Conservation (phyloP, 805 yeast species). For the Candida pseudoglaebosa region DNA sequence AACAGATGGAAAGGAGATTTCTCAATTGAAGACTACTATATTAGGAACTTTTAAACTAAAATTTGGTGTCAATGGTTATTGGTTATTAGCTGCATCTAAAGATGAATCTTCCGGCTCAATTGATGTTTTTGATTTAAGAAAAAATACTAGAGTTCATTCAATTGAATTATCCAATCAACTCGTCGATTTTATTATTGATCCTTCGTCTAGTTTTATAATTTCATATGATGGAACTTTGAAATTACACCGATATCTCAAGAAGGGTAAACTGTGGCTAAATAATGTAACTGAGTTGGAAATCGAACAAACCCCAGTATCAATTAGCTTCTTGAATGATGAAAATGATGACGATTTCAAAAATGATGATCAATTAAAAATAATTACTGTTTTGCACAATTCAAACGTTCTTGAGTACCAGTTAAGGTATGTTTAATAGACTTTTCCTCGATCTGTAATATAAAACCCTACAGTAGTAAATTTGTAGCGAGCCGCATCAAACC, state of each 20-base stretch:
- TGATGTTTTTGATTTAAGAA: constrained; percentile 50
- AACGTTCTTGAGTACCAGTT: constrained; percentile 12
- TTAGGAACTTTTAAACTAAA: constrained; percentile 28
- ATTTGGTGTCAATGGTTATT: constrained; percentile 65
- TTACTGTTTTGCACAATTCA: constrained; percentile 12
- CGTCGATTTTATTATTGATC: constrained; percentile 28
- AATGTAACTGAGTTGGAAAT: constrained; percentile 7
- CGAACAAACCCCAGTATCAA: neutral
- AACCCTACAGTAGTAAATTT: neutral
- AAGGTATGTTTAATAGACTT: neutral
- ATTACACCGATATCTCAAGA: constrained; percentile 36
- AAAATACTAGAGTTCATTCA: constrained; percentile 23
- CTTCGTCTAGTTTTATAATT: constrained; percentile 30
- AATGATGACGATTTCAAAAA: constrained; percentile 11
- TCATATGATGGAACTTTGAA: constrained; percentile 17
- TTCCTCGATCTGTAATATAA: neutral
- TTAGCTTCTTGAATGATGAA: constrained; percentile 9
- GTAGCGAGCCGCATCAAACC: constrained; percentile 1
- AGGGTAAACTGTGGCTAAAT: constrained; percentile 23
- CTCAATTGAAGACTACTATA: constrained; percentile 26
- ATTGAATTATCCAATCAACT: constrained; percentile 20
- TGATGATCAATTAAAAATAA: constrained; percentile 8
- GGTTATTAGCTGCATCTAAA: constrained; percentile 39
- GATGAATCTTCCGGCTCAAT: constrained; percentile 19
- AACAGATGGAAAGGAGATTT: constrained; percentile 29